Evolutionary conservation across 257 asterid species (phyloP).

Genomic region (Linderniella brevidens): DNA sequence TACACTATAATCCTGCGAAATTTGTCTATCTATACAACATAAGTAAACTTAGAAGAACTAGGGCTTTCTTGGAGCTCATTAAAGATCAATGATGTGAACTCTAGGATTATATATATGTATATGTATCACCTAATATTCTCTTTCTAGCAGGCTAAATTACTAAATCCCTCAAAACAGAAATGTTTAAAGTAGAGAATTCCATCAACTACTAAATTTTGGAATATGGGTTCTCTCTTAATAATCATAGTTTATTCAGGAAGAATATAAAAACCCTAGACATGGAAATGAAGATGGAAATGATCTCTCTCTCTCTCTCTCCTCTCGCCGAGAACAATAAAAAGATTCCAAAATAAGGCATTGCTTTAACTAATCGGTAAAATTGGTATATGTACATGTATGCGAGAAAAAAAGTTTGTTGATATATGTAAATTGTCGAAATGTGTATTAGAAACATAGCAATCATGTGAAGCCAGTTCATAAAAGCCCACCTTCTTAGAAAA

Average conservation of each 20-base stretch:
- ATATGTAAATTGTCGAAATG: conserved; percentile 4
- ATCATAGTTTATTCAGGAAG: conserved; percentile 13
- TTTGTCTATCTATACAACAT: conserved; percentile 13
- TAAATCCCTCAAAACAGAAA: not conserved
- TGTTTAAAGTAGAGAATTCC: conserved; percentile 1
- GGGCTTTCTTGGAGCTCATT: conserved; percentile 16
- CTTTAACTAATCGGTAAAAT: conserved; percentile 6
- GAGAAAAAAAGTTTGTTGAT: conserved; percentile 8
- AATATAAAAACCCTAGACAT: conserved; percentile 48
- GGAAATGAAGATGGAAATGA: conserved; percentile 8
- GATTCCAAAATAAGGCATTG: conserved; percentile 4
- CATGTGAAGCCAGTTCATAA: conserved; percentile 24
- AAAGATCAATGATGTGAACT: not conserved
- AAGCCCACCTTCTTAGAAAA: conserved; percentile 12
- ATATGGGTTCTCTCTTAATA: conserved; percentile 4
- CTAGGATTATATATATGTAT: not conserved
- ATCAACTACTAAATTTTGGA: no score
- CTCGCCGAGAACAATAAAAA: conserved; percentile 3
- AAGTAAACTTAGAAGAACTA: conserved; percentile 7
- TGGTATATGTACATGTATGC: conserved; percentile 5
- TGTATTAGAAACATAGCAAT: not conserved
- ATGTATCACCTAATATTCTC: no score
- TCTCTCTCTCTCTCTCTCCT: conserved; percentile 11
- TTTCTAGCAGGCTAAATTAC: not conserved
- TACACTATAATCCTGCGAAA: no score